phyloP scores from a whole-genome alignment of 2,329 filamentous ascomycete species.

The Monosporascus sp. region DNA sequence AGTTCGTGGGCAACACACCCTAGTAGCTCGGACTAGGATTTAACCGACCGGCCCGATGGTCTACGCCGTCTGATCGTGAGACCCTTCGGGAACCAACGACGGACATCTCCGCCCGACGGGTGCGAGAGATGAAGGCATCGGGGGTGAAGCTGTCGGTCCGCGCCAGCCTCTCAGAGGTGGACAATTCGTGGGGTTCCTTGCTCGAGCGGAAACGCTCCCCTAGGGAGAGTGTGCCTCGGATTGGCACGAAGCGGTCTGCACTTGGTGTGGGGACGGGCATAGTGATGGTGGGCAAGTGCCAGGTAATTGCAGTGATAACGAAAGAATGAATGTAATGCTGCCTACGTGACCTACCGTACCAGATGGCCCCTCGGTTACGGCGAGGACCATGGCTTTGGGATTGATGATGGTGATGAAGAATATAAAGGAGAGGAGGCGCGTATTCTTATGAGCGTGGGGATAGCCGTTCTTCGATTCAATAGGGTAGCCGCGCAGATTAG shows the following conservation, averaged over 20 bases:
- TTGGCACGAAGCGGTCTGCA: conserved; percentile 49
- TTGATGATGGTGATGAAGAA: background rate
- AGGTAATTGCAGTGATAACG: background rate
- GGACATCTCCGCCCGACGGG: conserved; percentile 22
- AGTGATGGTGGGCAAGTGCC: conserved; percentile 3
- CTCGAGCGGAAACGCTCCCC: conserved; percentile 42
- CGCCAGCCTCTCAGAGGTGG: conserved; percentile 37
- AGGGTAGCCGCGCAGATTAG: no score
- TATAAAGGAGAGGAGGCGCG: background rate
- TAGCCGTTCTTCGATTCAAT: no score
- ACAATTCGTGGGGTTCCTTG: conserved; percentile 38
- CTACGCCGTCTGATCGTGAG: conserved; percentile 24
- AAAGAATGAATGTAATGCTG: background rate
- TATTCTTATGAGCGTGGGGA: no score
- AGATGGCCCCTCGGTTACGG: background rate
- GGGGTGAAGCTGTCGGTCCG: conserved; percentile 35
- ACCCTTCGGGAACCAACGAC: conserved; percentile 15
- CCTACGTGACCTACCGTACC: background rate
- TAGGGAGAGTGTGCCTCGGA: conserved; percentile 30
- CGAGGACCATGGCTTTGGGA: background rate
- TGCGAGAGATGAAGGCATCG: conserved; percentile 39
- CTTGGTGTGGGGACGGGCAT: conserved; percentile 19
- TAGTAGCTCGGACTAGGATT: no score
- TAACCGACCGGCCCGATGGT: conserved; percentile 20
- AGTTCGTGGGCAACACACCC: no score